A percentile compares a stretch with the other conserved stretches of the same genome.
These are phyloP conservation scores for Clonostachys solani DNA, from an alignment of 2,329 filamentous ascomycete species.

Conservation along the genomic window DNA sequence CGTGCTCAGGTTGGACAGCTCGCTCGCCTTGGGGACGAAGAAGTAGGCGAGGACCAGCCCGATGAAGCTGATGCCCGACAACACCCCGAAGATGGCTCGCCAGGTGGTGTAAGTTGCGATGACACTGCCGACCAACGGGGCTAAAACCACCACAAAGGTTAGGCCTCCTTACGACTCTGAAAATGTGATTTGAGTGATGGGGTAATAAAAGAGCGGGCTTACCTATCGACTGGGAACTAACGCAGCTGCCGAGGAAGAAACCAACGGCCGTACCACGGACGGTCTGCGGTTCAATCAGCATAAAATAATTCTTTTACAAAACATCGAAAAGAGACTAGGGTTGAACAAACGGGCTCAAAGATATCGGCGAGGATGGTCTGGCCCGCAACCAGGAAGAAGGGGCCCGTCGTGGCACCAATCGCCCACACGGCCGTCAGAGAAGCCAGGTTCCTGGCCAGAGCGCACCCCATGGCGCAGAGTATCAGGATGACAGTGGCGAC, in stretches of 20 bases:
- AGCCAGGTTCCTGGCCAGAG: constrained; percentile 3
- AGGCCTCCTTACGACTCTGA: background rate
- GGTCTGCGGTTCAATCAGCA: background rate
- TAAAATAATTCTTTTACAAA: background rate
- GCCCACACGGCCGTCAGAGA: constrained; percentile 7
- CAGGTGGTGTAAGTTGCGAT: constrained; percentile 18
- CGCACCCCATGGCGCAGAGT: constrained; percentile 5
- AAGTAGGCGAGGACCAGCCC: constrained; percentile 13
- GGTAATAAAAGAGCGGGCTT: background rate
- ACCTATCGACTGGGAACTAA: constrained; percentile 7
- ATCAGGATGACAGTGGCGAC: constrained; percentile 4
- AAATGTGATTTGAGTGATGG: background rate
- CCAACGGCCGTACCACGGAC: constrained; percentile 8
- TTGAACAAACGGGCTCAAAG: constrained; percentile 3
- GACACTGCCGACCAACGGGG: constrained; percentile 13
- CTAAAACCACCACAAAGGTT: background rate
- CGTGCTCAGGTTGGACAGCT: constrained; percentile 3
- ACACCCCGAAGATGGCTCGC: constrained; percentile 15
- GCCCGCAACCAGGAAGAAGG: constrained; percentile 8
- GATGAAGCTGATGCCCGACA: constrained; percentile 14
- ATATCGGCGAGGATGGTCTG: constrained; percentile 10
- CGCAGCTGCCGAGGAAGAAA: constrained; percentile 5
- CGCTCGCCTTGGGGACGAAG: constrained; percentile 10
- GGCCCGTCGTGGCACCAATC: constrained; percentile 7
- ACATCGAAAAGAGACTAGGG: background rate